A percentile compares a stretch with the other conserved stretches of the same genome.
Evolutionary conservation across 305 asterid species (phyloP).

Genomic region (Fraxinus sp.): DNA sequence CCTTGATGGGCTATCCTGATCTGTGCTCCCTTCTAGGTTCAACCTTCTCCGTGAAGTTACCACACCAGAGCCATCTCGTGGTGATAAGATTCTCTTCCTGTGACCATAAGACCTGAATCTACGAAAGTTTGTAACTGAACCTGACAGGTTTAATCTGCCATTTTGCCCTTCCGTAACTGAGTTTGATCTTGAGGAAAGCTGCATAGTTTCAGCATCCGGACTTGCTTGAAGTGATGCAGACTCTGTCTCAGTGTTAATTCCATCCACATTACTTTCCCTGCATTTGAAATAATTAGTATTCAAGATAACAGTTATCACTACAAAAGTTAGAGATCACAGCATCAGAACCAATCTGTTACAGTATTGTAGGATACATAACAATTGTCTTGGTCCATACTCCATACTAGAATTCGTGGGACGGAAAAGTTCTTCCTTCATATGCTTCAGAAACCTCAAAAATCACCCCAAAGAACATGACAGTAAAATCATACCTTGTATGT

Average conservation of each 20-base stretch:
- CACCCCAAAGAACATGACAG: background rate
- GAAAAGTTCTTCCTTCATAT: background rate
- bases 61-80: constrained; percentile 25
- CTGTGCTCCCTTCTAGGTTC: constrained; percentile 40
- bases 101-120: constrained; percentile 48
- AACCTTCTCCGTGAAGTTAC: constrained; percentile 35
- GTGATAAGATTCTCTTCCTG: constrained; percentile 29
- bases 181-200: constrained; percentile 38
- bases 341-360: background rate
- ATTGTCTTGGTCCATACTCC: background rate
- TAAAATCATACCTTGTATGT: constrained; percentile 53
- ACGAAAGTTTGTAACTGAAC: constrained; percentile 27
- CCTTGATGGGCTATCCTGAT: constrained; percentile 40
- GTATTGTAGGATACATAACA: background rate
- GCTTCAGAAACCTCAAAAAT: background rate
- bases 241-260: constrained; percentile 30
- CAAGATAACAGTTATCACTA: background rate
- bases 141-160: constrained; percentile 25
- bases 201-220: constrained; percentile 41
- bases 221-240: constrained; percentile 40
- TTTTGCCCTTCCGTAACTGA: constrained; percentile 43
- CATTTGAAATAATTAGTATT: constrained; percentile 22
- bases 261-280: constrained; percentile 52
- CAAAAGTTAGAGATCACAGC: background rate
- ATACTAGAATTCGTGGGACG: background rate